Evolutionary conservation across 805 yeast genomes (phyloP).

Genomic region (Candida schatavii): DNA sequence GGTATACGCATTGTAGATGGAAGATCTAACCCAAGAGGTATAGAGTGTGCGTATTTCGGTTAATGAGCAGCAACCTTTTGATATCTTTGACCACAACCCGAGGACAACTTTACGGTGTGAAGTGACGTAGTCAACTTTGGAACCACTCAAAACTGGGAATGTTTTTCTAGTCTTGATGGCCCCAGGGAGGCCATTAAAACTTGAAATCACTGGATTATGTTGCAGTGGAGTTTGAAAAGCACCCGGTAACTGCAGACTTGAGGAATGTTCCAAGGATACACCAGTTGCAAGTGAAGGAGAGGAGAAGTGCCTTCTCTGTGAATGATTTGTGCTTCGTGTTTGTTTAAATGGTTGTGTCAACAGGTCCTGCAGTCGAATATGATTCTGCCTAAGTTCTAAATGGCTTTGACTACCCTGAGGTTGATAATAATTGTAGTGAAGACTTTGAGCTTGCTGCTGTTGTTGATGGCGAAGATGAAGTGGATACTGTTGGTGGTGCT

Average conservation of each 20-base stretch:
- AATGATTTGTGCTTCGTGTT: background rate
- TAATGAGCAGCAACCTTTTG: constrained; percentile 25
- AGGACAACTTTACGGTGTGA: background rate
- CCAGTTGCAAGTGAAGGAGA: background rate
- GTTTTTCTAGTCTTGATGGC: background rate
- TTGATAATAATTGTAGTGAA: too few species aligned
- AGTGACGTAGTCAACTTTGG: background rate
- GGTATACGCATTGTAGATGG: constrained; percentile 21
- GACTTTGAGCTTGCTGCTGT: background rate
- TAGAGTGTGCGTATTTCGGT: constrained; percentile 28
- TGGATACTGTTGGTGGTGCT: background rate
- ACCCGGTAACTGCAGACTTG: background rate
- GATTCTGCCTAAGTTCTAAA: background rate
- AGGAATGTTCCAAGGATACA: background rate
- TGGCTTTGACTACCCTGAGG: background rate
- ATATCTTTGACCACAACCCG: constrained; percentile 14
- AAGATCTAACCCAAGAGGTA: constrained; percentile 31
- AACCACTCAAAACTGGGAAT: background rate
- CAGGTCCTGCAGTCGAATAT: background rate
- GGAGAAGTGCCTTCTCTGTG: background rate
- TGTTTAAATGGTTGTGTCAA: background rate
- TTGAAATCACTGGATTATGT: background rate
- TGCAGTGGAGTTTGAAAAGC: background rate
- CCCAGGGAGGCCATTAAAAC: background rate
- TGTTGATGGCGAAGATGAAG: too few species aligned